Conservation (phyloP, 305 asterid species). For the Fraxinus platypoda region DNA sequence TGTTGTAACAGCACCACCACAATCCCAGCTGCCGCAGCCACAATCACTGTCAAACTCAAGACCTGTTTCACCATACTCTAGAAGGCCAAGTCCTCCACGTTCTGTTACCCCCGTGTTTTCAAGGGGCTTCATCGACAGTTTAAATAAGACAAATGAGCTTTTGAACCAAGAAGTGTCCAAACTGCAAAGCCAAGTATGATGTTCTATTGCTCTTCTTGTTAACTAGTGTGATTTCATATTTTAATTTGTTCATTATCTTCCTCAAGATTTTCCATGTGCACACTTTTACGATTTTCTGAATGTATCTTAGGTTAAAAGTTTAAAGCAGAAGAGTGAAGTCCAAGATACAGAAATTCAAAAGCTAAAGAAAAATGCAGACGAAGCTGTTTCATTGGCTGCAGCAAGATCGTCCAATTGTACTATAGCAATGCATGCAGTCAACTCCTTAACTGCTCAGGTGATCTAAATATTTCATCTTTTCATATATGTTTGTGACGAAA, state of each 20-base stretch:
- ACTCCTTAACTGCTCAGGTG: conserved; percentile 64
- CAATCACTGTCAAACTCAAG: conserved; percentile 55
- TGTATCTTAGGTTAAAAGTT: conserved; percentile 44
- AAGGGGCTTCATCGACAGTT: conserved; percentile 71
- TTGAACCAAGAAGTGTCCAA: conserved; percentile 70
- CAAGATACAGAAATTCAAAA: conserved; percentile 66
- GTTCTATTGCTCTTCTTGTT: conserved; percentile 1
- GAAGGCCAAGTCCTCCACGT: conserved; percentile 86
- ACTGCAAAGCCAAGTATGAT: conserved; percentile 63
- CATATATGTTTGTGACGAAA: neutral
- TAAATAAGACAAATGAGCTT: conserved; percentile 74
- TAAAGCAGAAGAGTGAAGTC: conserved; percentile 62
- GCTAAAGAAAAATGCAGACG: conserved; percentile 49
- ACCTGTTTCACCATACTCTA: conserved; percentile 76
- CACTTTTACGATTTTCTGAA: neutral
- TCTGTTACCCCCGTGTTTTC: conserved; percentile 71
- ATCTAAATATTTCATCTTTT: conserved; percentile 10
- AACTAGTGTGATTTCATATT: neutral
- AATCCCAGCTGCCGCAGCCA: conserved; percentile 32
- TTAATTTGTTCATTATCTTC: neutral
- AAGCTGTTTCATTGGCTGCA: conserved; percentile 53
- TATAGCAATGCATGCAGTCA: conserved; percentile 52
- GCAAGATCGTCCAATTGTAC: conserved; percentile 57
- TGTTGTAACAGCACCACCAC: conserved; percentile 37
- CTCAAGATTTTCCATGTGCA: neutral